Evolutionary conservation across 2,329 filamentous ascomycete genomes (phyloP).

Genomic region (Cercospora sojina): DNA sequence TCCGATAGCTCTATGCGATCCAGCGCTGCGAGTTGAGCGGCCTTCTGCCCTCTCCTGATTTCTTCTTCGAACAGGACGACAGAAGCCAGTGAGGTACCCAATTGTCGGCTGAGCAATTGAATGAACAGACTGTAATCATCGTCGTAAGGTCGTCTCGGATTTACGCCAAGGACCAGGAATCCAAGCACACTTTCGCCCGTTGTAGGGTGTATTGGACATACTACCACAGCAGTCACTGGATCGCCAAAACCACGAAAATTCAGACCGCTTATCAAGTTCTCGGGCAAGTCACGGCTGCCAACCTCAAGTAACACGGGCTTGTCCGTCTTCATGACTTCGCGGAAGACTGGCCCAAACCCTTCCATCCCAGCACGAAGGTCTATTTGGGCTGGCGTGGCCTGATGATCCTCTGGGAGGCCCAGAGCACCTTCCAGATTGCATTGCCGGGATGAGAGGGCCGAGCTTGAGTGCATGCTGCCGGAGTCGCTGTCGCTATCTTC

Average conservation of each 20-base stretch:
- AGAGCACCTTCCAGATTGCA: constrained; percentile 70
- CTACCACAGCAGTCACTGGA: constrained; percentile 66
- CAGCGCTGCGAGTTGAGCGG: constrained; percentile 70
- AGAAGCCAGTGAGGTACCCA: constrained; percentile 76
- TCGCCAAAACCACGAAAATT: constrained; percentile 71
- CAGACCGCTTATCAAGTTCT: constrained; percentile 64
- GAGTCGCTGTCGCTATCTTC: constrained; percentile 71
- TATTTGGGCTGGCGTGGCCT: constrained; percentile 59
- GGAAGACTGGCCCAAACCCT: constrained; percentile 73
- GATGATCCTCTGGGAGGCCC: constrained; percentile 66
- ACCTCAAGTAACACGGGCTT: constrained; percentile 66
- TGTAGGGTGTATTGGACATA: constrained; percentile 77
- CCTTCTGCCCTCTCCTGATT: constrained; percentile 70
- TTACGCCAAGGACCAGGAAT: constrained; percentile 75
- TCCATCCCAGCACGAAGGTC: constrained; percentile 68
- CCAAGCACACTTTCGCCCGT: constrained; percentile 71
- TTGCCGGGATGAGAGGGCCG: constrained; percentile 59
- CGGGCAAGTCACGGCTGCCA: constrained; percentile 64
- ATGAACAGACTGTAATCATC: constrained; percentile 78
- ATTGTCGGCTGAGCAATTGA: constrained; percentile 69
- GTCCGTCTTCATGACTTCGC: constrained; percentile 69
- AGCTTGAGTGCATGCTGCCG: constrained; percentile 69
- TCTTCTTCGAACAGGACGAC: constrained; percentile 83
- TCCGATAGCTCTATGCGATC: constrained; percentile 76
- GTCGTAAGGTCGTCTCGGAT: constrained; percentile 75